Evolutionary conservation across 352 stramenopile species (phyloP), one percentile per base, ranked within the genome.

Genomic region (Elongisporangium prolatum): DNA sequence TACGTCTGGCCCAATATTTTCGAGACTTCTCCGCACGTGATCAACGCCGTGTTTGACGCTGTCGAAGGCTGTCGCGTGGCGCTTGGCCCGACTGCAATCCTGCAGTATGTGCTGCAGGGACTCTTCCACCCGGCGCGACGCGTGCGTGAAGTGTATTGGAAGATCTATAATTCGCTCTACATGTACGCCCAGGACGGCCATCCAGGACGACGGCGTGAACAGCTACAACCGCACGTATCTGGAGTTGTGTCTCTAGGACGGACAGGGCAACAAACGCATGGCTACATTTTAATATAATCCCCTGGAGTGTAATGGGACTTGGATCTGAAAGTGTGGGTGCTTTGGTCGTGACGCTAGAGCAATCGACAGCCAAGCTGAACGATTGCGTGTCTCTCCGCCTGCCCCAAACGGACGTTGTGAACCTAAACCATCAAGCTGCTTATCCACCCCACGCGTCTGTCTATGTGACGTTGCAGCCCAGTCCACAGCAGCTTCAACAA

Each of bases 1-100:
- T 99, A 96, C 68, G 96, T 99, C n/a, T 99, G 96, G 96, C 98
- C 97, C 18, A 99, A 99, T 75, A 98, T 99, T 65, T 99, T 99
- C 66, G 97, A 99, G 74, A 97, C 97, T 56, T 98, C 96, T 61
- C 88, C 97, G 17, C 98, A 99, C 74, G 95, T 99, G 50, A 99
- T 99, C 65, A 98, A 99, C 67, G 97, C 97, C 6, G 96, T 99
- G 18, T 98, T 99, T 63, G 96, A 99, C 69, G 98, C 98, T 17
- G 96, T 99, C 61, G 97, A 99, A 82, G 97, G 95, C 59, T 93
- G 97, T 63, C 95, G 97, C 56, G 95, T 99, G 37, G 88, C 96
- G 3, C 70, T 99, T 17, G 98, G 98, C 21, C 89, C 96, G n/a
- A 95, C 97, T 60, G 73, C 98, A 8, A 89, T 99, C 59, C 71